Conservation (phyloP, 495 filamentous ascomycete genomes). For the Jackrogersella multiformis region DNA sequence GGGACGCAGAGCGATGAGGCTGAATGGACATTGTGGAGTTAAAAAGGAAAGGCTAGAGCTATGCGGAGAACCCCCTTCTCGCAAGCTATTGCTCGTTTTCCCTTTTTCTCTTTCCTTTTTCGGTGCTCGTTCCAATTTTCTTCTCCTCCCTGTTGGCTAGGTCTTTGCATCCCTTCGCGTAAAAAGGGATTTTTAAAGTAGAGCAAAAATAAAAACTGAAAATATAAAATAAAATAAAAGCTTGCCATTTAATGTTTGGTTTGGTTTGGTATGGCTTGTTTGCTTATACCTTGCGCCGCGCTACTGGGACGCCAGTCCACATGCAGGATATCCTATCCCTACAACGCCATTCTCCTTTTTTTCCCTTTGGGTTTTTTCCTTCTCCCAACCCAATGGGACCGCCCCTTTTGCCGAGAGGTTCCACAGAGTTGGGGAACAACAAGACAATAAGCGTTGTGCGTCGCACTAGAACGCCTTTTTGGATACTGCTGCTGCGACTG, state of each 20-base stretch:
- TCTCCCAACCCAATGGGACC: constrained; percentile 37
- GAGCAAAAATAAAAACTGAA: too few species aligned
- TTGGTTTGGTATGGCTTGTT: too few species aligned
- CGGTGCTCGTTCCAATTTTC: not conserved
- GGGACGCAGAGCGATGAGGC: constrained; percentile 4
- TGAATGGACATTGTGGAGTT: constrained; percentile 1
- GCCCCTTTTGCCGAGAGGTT: constrained; percentile 38
- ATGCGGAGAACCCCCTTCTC: too few species aligned
- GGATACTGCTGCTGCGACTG: constrained; percentile 1
- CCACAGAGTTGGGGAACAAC: constrained; percentile 37
- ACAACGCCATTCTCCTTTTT: too few species aligned
- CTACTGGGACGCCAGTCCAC: constrained; percentile 21
- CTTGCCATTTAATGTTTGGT: not conserved
- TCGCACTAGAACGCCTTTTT: constrained; percentile 16
- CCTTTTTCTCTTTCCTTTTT: not conserved
- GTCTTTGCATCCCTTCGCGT: constrained; percentile 14
- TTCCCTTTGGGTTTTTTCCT: too few species aligned
- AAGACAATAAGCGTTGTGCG: constrained; percentile 10
- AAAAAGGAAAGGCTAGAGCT: not conserved
- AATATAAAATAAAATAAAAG: not conserved
- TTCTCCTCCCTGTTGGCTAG: not conserved
- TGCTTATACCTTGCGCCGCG: constrained; percentile 14
- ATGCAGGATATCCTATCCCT: constrained; percentile 2
- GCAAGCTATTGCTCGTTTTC: too few species aligned
- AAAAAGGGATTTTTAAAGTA: too few species aligned